Base-by-base conservation (phyloP, 2,329 filamentous ascomycete species). In the Amauroascus verrucosus region DNA sequence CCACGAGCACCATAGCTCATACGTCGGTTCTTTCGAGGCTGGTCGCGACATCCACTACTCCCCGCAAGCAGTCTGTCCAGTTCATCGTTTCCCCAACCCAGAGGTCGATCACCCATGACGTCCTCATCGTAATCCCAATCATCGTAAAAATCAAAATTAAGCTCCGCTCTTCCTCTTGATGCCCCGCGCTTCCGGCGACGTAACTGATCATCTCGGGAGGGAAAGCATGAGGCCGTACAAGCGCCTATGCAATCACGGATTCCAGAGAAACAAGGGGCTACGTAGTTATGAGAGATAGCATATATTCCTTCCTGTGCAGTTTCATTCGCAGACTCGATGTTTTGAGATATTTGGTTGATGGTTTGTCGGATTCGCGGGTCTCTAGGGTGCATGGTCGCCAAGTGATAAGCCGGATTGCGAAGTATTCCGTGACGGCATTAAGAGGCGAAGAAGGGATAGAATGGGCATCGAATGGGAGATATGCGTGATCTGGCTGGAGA, bases 81-180 rank as follows among this genome's bases (percentile, higher is more conserved):
- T 65, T 95, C 89, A 63, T 94, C 89, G 60, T 79, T 83, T 37
- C 84, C 83, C 86, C 88, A 95, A 44, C 81, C 84, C 50, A 90
- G 72, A 0, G 83, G 78, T 37, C 82, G 78, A 32, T 74, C 75
- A 48, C 79, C 77, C 28, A 61, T 58, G 4, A 57, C 54, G 38
- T 57, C 63, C 54, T 82, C 78, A 52, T 81, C 77, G 44, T 79
- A 76, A 57, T 95, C 88, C 91, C 91, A 97, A 69, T 96, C 91
- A 69, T 96, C 91, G 72, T 97, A 97, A 67, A 97, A 97, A 68
- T 96, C 91, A 66, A 97, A 97, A 63, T 81, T 90, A 62, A 86
- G 81, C 70, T 96, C 90, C 26, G 89, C 86, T 49, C 82, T 70
- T 1, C 80, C 81, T 56, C 74, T 67, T 53, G 72, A 70, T 20